Base-by-base conservation (phyloP, 768 basidiomycete genomes). In the Suillus americanus region DNA sequence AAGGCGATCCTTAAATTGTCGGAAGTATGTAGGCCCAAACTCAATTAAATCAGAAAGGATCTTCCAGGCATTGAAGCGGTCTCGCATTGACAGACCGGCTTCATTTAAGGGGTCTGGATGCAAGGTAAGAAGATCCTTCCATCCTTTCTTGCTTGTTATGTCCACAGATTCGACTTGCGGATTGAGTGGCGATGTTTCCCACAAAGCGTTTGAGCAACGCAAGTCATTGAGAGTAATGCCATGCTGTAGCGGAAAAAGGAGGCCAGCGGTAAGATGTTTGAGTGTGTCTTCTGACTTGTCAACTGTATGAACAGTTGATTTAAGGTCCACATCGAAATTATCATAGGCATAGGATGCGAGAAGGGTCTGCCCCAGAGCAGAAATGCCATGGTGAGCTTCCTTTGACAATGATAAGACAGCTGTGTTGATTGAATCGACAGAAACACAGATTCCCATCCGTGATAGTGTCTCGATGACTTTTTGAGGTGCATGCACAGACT, bases 291-390 rank as follows among this genome's bases (percentile, higher is more conserved):
- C 5, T 64, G 65, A 64, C 20, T 73, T 70, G 51, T 82, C 76
- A 1, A 75, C 60, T 0, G 77, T 79, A 0, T 76, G 77, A 8
- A 73, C 62, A 0, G 68, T 18, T 12, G 67, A 61, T 54, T 78
- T 74, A 9, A 81, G 64, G 45, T 79, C 69, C 6, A 82, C 71
- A 65, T 84, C 80, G 35, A 83, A 74, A 67, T 84, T 84, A 63
- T 84, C 78, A 33, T 79, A 83, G 6, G 78, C 78, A 67, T 74
- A 79, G 6, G 66, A 61, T 1, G 71, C 64, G 1, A 72, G 60
- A 7, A 77, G 64, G 4, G 70, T 71, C 30, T 67, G 50, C 0
- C 76, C 78, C 28, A 77, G 68, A 18, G 41, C 16, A 3, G 59
- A 53, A 7, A 79, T 67, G 3, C 46, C 38, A 0, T 38, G 16